phyloP scores from a whole-genome alignment of 192 early-diverging fungal species.

The Phlyctochytrium bullatum region DNA sequence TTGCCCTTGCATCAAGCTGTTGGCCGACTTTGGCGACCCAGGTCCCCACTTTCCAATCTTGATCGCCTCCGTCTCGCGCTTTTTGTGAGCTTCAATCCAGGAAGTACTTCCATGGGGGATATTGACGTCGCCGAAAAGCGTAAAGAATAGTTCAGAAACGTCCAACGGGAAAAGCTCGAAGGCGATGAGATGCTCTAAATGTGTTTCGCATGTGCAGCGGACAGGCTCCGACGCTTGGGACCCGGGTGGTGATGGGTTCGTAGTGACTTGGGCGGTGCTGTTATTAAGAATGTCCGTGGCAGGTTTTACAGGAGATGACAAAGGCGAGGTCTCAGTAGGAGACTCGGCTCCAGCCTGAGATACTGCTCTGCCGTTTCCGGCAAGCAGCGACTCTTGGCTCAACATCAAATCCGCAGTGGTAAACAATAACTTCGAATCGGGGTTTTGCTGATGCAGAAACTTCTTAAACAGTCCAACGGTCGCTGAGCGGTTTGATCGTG shows the following conservation, averaged over 20 bases:
- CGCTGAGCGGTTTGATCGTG: not conserved
- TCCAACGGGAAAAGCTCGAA: not conserved
- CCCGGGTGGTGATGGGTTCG: no score
- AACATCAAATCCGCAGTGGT: no score
- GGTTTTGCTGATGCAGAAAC: not conserved
- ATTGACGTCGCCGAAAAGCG: not conserved
- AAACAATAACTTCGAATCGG: not conserved
- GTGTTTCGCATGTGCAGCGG: not conserved
- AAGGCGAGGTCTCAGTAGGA: not conserved
- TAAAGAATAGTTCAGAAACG: not conserved
- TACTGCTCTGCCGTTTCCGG: no score
- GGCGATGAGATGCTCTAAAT: not conserved
- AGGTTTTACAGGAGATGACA: not conserved
- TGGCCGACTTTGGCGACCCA: not conserved
- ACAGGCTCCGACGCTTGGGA: not conserved
- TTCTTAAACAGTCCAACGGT: not conserved
- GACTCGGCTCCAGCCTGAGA: no score
- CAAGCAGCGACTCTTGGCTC: no score
- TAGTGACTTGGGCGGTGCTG: not conserved
- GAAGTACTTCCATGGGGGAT: not conserved
- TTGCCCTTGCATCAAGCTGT: not conserved
- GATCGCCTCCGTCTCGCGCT: not conserved
- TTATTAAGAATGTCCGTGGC: not conserved
- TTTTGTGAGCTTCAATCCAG: not conserved
- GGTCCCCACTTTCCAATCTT: not conserved